Evolutionary conservation across 139 green algal species (phyloP).

Genomic region (Astrephomene gubernaculifera): DNA sequence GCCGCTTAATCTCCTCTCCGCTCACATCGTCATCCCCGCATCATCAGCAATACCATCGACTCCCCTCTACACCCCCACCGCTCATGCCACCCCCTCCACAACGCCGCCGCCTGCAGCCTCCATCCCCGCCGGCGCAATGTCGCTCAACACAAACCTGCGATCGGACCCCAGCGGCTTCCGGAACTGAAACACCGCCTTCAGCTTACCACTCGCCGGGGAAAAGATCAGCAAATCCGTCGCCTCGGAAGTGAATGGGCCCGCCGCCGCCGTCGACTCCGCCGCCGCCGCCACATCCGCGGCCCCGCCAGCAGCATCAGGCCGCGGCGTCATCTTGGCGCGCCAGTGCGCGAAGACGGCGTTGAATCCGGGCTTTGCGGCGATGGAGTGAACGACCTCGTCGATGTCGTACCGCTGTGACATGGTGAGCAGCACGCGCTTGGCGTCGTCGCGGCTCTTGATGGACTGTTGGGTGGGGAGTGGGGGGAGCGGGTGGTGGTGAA

Average conservation of each 20-base stretch:
- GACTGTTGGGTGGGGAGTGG: background rate
- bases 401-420: constrained; percentile 34
- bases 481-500: too few relatives aligned
- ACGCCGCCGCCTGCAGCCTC: too few relatives aligned
- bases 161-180: constrained; percentile 25
- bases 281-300: background rate
- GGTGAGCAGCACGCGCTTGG: constrained; percentile 3
- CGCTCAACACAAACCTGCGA: background rate
- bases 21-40: too few relatives aligned
- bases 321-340: constrained; percentile 3
- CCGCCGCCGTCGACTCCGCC: background rate
- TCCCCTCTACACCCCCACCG: too few relatives aligned
- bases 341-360: constrained; percentile 40
- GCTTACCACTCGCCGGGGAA: constrained; percentile 2
- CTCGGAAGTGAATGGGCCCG: background rate
- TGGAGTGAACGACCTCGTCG: constrained; percentile 8
- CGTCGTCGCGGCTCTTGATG: constrained; percentile 9
- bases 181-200: constrained; percentile 17
- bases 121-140: background rate
- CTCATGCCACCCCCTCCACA: too few relatives aligned
- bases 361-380: constrained; percentile 16
- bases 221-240: constrained; percentile 18
- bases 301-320: background rate
- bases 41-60: too few relatives aligned
- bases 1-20: too few relatives aligned